These are phyloP conservation scores for Globisporangium megalacanthum DNA, from an alignment of 352 stramenopile species.

Conservation along the genomic window DNA sequence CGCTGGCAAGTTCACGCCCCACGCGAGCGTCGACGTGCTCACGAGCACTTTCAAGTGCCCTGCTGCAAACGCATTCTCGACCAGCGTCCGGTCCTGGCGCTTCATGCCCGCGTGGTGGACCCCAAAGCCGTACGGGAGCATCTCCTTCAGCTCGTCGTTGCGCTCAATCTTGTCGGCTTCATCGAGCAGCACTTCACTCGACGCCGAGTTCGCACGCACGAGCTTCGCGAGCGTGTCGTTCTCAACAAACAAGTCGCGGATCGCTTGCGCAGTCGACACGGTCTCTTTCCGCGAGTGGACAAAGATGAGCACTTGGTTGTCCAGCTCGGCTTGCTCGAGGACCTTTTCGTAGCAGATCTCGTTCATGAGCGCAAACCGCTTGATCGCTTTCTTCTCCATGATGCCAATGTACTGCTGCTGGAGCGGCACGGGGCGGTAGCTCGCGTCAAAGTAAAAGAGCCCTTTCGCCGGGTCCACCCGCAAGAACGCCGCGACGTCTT, in stretches of 20 bases:
- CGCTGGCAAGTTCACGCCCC: slow-evolving; percentile 99
- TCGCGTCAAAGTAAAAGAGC: slow-evolving; percentile 99
- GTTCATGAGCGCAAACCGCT: slow-evolving; percentile 99
- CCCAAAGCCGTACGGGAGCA: slow-evolving; percentile 98
- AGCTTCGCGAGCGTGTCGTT: slow-evolving; percentile 94
- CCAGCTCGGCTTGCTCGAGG: slow-evolving; percentile 88
- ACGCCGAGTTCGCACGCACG: slow-evolving; percentile 80
- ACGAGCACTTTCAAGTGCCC: slow-evolving; percentile 97
- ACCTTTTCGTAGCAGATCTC: slow-evolving; percentile 99
- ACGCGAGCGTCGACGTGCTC: slow-evolving; percentile 98
- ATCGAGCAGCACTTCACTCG: slow-evolving; percentile 90
- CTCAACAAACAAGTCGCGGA: slow-evolving; percentile 94
- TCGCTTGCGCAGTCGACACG: slow-evolving; percentile 94
- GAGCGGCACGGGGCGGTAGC: slow-evolving; percentile 97
- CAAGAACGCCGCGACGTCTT: slow-evolving; percentile 98
- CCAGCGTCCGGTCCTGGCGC: slow-evolving; percentile 94
- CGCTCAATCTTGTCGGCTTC: slow-evolving; percentile 91
- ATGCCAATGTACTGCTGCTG: slow-evolving; percentile 99
- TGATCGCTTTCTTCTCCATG: slow-evolving; percentile 99
- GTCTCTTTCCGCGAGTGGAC: slow-evolving; percentile 99
- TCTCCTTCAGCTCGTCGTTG: slow-evolving; percentile 97
- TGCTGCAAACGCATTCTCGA: slow-evolving; percentile 98
- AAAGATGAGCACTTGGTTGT: slow-evolving; percentile 99
- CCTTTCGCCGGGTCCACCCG: slow-evolving; percentile 96
- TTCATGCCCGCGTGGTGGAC: slow-evolving; percentile 99